Conservation (phyloP, 306 rosid genomes). For the Prunus mira region DNA sequence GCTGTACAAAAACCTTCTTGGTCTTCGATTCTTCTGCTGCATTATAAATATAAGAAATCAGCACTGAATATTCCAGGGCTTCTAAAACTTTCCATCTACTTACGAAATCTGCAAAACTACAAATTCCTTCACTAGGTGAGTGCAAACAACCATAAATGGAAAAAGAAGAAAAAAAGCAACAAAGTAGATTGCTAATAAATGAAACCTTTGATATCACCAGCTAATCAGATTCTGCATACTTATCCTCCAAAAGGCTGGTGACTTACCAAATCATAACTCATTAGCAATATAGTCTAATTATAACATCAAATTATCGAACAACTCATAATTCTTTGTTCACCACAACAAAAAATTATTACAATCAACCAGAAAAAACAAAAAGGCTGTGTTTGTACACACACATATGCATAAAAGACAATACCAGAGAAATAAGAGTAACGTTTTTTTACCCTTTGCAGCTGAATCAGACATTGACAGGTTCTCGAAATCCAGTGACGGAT, state of each 20-base stretch:
- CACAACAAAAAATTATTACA: background rate
- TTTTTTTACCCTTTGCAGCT: conserved; percentile 42
- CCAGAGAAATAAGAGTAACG: background rate
- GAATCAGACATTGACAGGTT: conserved; percentile 58
- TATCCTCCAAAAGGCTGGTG: too few species aligned
- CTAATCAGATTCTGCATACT: background rate
- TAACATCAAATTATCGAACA: background rate
- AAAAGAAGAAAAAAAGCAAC: background rate
- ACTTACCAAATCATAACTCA: background rate
- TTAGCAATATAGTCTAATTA: background rate
- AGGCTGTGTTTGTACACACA: background rate
- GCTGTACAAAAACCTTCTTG: conserved; percentile 76
- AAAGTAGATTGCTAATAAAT: background rate
- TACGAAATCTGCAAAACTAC: background rate
- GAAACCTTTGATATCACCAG: background rate
- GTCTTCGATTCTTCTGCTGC: conserved; percentile 46
- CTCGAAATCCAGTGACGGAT: conserved; percentile 67
- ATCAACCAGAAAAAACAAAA: background rate
- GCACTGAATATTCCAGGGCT: background rate
- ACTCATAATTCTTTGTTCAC: background rate
- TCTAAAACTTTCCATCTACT: background rate
- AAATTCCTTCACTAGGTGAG: background rate
- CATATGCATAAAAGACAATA: background rate
- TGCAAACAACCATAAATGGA: background rate
- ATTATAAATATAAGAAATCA: conserved; percentile 14